A percentile compares a stretch with the other conserved stretches of the same genome.
Evolutionary conservation across 805 yeast species (phyloP).

Genomic region (Martiniozyma abietophila): DNA sequence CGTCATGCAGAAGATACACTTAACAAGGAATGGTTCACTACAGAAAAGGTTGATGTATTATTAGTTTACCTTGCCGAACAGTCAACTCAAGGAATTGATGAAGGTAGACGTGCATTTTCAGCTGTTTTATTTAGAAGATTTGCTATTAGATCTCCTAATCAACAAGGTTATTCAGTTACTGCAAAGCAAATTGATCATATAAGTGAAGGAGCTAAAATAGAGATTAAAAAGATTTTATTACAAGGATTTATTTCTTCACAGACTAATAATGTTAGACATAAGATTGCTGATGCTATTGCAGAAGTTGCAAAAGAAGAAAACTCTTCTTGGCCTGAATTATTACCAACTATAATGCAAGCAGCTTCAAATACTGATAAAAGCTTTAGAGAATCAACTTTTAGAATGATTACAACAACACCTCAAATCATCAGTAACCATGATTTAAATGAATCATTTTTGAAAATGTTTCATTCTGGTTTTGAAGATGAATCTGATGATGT

Average conservation of each 20-base stretch:
- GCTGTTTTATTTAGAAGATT: conserved; percentile 87
- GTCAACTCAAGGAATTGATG: conserved; percentile 54
- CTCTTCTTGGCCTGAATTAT: conserved; percentile 66
- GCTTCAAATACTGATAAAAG: conserved; percentile 39
- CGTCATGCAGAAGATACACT: conserved; percentile 66
- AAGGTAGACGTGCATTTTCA: conserved; percentile 56
- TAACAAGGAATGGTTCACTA: conserved; percentile 66
- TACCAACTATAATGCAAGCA: conserved; percentile 68
- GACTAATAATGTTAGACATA: conserved; percentile 76
- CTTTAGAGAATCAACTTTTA: conserved; percentile 82
- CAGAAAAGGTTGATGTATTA: conserved; percentile 58
- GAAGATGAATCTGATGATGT: conserved; percentile 74
- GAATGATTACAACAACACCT: conserved; percentile 82
- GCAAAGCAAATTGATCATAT: conserved; percentile 73
- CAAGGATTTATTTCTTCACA: conserved; percentile 66
- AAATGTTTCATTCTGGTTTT: conserved; percentile 74
- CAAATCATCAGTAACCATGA: conserved; percentile 49
- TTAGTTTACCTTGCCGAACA: conserved; percentile 76
- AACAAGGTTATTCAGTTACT: conserved; percentile 48
- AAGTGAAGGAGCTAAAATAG: conserved; percentile 44
- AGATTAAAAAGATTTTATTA: conserved; percentile 57
- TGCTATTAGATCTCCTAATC: conserved; percentile 70
- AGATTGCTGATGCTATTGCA: conserved; percentile 87
- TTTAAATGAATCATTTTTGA: conserved; percentile 37
- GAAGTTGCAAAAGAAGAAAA: conserved; percentile 72